Evolutionary conservation across 2,329 filamentous ascomycete genomes (phyloP), one percentile per base, ranked within the genome.

Genomic region (Raffaelea arxii): DNA sequence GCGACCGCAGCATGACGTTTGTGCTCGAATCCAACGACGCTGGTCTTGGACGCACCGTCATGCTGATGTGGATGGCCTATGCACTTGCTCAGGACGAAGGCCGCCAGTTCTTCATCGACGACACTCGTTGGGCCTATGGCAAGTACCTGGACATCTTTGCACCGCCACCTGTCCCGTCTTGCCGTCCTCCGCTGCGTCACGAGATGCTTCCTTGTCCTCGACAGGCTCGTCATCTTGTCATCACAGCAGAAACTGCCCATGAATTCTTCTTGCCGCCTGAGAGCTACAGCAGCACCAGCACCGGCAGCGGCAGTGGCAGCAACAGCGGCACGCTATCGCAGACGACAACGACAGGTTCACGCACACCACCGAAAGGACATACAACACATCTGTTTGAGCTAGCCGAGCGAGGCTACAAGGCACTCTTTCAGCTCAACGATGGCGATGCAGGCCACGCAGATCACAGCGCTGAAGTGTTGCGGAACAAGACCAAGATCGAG

Each of bases 1-100:
- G 88, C 65, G 69, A 79, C 41, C 79, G 64, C 53, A 86, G 78
- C 49, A 68, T 94, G 65, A 94, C 86, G 0, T 92, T 84, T 59
- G 76, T 89, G 2, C 70, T 94, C 56, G 86, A 91, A 58, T 75
- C 80, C 7, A 64, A 74, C 4, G 81, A 91, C 56, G 85, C 86
- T 2, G 88, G 88, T 3, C 69, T 94, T 10, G 88, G 88, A 6
- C 80, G 78, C 53, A 80, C 83, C 2, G 64, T 95, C 49, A 80
- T 94, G 74, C 75, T 82, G 58, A 60, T 94, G 47, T 95, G 88
- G 87, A 83, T 84, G 56, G 82, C 86, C 23, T 94, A 92, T 59
- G 86, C 86, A 4, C 66, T 94, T 46, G 86, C 88, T 2, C 72
- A 82, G 58, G 75, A 80, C 49, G 84, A 94, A 59, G 77, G 77